Evolutionary conservation across 2,329 filamentous ascomycete species (phyloP).

Genomic region (Epichloe bromicola): DNA sequence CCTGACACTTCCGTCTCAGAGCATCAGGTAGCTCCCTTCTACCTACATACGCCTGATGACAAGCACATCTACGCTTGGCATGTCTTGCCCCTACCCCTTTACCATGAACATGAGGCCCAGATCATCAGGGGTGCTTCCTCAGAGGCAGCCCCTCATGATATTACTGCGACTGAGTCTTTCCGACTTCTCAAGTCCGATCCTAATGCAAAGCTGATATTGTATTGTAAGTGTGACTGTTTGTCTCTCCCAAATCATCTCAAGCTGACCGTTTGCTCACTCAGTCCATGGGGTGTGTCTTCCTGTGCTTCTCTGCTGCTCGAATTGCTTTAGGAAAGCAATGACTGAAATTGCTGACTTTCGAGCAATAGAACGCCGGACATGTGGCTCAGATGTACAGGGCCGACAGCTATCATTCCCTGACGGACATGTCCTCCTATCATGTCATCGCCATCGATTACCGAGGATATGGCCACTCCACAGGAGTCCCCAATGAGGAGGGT

Average conservation of each 20-base stretch:
- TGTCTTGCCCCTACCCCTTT: constrained; percentile 66
- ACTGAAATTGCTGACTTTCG: constrained; percentile 18
- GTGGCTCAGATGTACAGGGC: constrained; percentile 68
- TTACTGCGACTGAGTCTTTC: constrained; percentile 46
- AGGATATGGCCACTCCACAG: constrained; percentile 71
- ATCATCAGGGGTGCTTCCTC: constrained; percentile 41
- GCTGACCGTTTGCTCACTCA: constrained; percentile 14
- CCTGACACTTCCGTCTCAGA: constrained; percentile 29
- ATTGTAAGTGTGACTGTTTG: constrained; percentile 34
- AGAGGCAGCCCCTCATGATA: constrained; percentile 29
- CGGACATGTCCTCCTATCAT: constrained; percentile 62
- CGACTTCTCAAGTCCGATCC: constrained; percentile 49
- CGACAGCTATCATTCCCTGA: constrained; percentile 62
- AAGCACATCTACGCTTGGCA: constrained; percentile 84
- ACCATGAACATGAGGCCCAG: constrained; percentile 54
- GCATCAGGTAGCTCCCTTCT: constrained; percentile 81
- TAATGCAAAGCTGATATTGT: constrained; percentile 48
- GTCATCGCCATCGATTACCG: constrained; percentile 85
- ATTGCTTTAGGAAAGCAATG: not conserved
- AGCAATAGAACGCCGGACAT: constrained; percentile 65
- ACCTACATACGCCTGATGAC: constrained; percentile 58
- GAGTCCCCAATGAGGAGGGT: constrained; percentile 67
- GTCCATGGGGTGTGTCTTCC: constrained; percentile 46
- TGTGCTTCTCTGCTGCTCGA: not conserved
- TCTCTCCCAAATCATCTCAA: not conserved